Evolutionary conservation across 257 asterid species (phyloP), one percentile per base, ranked within the genome.

Genomic region (Nicotiana knightiana): DNA sequence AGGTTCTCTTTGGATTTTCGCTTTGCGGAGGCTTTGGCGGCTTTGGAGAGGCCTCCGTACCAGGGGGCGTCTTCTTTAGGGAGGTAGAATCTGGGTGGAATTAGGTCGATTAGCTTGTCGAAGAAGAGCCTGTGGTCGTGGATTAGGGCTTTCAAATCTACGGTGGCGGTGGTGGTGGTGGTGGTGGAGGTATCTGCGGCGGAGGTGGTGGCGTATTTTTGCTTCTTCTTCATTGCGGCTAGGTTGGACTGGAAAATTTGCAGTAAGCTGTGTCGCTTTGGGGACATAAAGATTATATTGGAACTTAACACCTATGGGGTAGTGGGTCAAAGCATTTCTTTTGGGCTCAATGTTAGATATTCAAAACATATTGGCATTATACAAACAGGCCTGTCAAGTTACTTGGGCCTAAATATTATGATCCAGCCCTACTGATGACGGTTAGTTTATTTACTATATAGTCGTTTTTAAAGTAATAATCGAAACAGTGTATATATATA

Each of bases 31-130:
- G 97, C 97, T 88, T 90, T 96, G 71, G 92, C 94, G 65, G 94
- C 89, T 85, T 90, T 96, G 66, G 93, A 89, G 21, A 96, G 96
- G 32, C 98, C 97, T 82, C 87, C 93, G 84, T 82, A 89, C 91
- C 94, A 96, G 51, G 97, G 91, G 4, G 94, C 94, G 53, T 91
- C 97, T 62, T 92, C 96, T 84, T 83, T 84, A n/a, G 97, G 64
- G 8, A 91, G 90, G 87, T 93, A 94, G 90, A 94, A 94, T 84
- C 85, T 87, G 37, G 96, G 85, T n/a, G 99, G 99, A 35, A 96
- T 90, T 26, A 92, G 85, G 63, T 93, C 92, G 5, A 94, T 61
- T 46, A 96, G 82, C 55, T 84, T 91, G 81, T 93, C 96, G 86
- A 96, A 88, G 85, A 90, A 96, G 11, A 87, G 85, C 59, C 90